phyloP scores from a whole-genome alignment of 2,329 filamentous ascomycete genomes.

The Aureobasidium sp. region DNA sequence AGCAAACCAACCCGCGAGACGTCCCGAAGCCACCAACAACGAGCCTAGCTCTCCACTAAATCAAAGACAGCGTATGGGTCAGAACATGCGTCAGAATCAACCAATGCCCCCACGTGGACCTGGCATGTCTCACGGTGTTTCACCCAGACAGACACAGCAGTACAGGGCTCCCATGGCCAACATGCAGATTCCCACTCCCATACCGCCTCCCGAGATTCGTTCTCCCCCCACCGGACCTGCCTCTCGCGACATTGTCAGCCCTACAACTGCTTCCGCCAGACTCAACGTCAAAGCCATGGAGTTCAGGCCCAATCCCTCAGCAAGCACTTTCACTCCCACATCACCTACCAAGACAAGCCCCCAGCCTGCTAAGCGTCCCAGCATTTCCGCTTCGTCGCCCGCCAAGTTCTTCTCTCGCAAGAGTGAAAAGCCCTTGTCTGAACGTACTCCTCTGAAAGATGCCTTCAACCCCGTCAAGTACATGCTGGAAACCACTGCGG shows the following conservation, averaged over 20 bases:
- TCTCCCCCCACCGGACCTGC: constrained; percentile 61
- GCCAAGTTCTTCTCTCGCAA: constrained; percentile 58
- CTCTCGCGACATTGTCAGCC: constrained; percentile 40
- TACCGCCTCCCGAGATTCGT: constrained; percentile 8
- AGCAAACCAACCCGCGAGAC: neutral
- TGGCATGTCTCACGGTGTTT: neutral
- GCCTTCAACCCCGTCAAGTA: constrained; percentile 59
- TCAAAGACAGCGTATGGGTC: constrained; percentile 9
- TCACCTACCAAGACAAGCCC: constrained; percentile 42
- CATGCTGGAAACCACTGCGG: constrained; percentile 51
- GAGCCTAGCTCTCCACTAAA: constrained; percentile 1
- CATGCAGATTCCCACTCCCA: constrained; percentile 6
- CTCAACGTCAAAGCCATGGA: constrained; percentile 60
- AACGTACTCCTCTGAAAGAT: constrained; percentile 45
- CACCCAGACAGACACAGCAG: neutral
- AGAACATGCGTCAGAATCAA: neutral
- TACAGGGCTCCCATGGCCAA: neutral
- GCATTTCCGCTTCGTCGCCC: constrained; percentile 25
- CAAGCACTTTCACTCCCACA: constrained; percentile 71
- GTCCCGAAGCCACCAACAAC: neutral
- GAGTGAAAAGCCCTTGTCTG: constrained; percentile 56
- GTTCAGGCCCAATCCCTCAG: constrained; percentile 78
- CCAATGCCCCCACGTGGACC: constrained; percentile 8
- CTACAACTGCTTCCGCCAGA: constrained; percentile 44
- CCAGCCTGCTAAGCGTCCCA: constrained; percentile 24